These are phyloP conservation scores for Otatea glauca DNA, from an alignment of 176 grass and related monocot species.

Conservation along the genomic window DNA sequence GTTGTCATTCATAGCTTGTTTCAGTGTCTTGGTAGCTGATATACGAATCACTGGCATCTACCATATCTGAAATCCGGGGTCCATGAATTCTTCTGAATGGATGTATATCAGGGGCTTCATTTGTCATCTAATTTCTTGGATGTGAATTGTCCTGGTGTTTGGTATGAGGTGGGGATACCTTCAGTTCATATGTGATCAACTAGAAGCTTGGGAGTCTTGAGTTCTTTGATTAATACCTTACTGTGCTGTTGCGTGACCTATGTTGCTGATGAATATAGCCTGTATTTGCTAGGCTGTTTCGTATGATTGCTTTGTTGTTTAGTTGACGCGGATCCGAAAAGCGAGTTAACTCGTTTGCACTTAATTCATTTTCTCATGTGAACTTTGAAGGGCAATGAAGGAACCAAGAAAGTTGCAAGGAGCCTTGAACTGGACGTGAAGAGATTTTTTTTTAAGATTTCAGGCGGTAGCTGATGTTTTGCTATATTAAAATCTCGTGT, in stretches of 20 bases:
- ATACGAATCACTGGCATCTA: neutral
- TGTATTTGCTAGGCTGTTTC: conserved; percentile 15
- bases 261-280: neutral
- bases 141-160: neutral
- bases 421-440: neutral
- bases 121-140: neutral
- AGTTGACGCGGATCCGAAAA: neutral
- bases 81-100: neutral
- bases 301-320: neutral
- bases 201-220: neutral
- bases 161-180: conserved; percentile 1
- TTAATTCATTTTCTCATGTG: neutral
- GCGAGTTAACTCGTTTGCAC: neutral
- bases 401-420: neutral
- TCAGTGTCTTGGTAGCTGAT: neutral
- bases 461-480: neutral
- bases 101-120: neutral
- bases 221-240: neutral
- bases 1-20: neutral
- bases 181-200: neutral
- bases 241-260: neutral
- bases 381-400: neutral
- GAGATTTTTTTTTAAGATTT: too few species aligned
- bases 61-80: neutral
- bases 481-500: neutral